Evolutionary conservation across 257 asterid species (phyloP).

Genomic region (Nicotiana attenuata): DNA sequence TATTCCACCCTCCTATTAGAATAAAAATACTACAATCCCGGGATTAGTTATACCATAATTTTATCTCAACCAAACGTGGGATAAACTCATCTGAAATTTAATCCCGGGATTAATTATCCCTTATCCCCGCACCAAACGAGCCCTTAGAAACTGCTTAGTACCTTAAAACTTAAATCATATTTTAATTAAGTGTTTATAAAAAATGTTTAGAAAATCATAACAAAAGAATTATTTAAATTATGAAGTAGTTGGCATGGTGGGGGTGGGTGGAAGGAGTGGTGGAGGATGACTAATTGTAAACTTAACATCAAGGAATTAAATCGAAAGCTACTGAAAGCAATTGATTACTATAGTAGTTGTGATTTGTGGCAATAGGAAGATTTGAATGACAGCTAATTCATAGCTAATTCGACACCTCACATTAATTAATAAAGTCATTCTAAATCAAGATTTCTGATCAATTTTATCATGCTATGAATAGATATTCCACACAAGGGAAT

Average conservation of each 20-base stretch:
- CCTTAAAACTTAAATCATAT: not conserved
- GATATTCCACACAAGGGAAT: not conserved
- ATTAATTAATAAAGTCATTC: not conserved
- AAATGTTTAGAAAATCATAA: not conserved
- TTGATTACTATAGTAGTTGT: not conserved
- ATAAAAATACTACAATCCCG: too few relatives aligned
- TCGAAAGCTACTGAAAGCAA: not conserved
- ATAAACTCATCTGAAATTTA: too few relatives aligned
- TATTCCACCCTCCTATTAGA: too few relatives aligned
- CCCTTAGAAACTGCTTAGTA: not conserved
- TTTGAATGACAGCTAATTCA: not conserved
- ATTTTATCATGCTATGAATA: not conserved
- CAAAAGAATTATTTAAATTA: not conserved
- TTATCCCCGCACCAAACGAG: too few relatives aligned
- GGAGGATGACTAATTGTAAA: not conserved
- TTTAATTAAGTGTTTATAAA: not conserved
- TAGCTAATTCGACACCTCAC: too few relatives aligned
- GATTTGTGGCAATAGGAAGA: not conserved
- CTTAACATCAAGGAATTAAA: conserved; percentile 1
- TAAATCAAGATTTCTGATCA: not conserved
- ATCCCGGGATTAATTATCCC: too few relatives aligned
- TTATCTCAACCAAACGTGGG: too few relatives aligned
- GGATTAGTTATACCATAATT: too few relatives aligned
- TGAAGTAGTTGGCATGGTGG: not conserved
- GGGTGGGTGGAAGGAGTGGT: not conserved